Base-by-base conservation (phyloP, 176 grass and related monocot genomes). In the Carex scoparia region DNA sequence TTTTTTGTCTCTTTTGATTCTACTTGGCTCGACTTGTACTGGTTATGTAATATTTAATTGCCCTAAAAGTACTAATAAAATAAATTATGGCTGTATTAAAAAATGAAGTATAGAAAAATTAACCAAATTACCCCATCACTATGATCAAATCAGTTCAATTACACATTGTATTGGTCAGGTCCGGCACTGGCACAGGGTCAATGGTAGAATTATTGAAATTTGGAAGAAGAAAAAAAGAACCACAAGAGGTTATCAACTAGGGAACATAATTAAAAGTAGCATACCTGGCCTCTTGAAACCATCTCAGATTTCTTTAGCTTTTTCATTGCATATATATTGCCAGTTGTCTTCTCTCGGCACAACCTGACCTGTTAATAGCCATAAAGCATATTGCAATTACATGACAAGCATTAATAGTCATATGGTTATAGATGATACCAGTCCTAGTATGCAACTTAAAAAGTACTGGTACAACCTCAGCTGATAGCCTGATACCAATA, bases 261-360 rank as follows among this genome's bases (percentile, higher is more conserved):
- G 69, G 37, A 57, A 53, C 83, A 63, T 80, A 78, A 87, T 86
- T 69, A 11, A 16, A 64, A 66, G 62, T 67, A 87, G 80, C 89
- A 95, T 94, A 90, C 96, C 88, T 99, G 96, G 54, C 96, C 96
- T 84, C 93, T 91, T 83, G 89, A 90, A 88, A 99, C 91, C 96
- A 99, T 99, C 84, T 99, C 96, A 64, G 96, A 95, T 73, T 98
- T 98, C 90, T 95, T 98, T 58, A 98, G 85, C 75, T 98, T 98
- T 89, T 98, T 98, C 96, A 98, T 98, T 88, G 96, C 96, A 89
- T 92, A 98, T 81, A 98, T 95, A 91, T 98, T 98, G 64, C 90
- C 81, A 13, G 93, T 88, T 7, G 96, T 87, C 84, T 95, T 98
- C 55, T 98, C 96, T 78, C 93, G 88, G 79, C 96, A 98, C 31